Evolutionary conservation across 1,139 yeast species (phyloP).

Genomic region (Candida tropicalis): DNA sequence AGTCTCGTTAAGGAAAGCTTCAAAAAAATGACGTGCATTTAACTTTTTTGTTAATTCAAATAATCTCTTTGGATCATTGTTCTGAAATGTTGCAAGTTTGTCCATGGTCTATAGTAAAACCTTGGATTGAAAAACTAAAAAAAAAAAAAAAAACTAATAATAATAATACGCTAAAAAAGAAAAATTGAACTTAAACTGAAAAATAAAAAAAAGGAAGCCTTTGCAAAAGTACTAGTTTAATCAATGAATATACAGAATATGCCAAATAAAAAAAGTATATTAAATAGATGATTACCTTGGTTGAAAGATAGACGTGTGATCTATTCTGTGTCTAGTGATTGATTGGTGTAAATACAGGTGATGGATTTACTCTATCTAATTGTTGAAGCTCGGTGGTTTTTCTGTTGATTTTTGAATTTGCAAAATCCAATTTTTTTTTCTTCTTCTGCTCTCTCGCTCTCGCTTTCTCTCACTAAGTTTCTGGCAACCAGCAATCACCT

Average conservation of each 20-base stretch:
- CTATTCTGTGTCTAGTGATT: slow-evolving; percentile 3
- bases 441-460: neutral
- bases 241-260: neutral
- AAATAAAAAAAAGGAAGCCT: too few relatives aligned
- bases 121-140: neutral
- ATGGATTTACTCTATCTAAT: neutral
- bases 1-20: slow-evolving; percentile 60
- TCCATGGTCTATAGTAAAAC: slow-evolving; percentile 29
- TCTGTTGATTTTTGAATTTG: neutral
- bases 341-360: slow-evolving; percentile 1
- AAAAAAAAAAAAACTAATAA: neutral
- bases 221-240: too few relatives aligned
- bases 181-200: too few relatives aligned
- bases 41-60: slow-evolving; percentile 52
- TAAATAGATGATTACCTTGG: neutral
- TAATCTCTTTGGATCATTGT: slow-evolving; percentile 42
- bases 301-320: neutral
- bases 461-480: neutral
- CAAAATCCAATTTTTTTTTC: neutral
- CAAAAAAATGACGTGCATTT: slow-evolving; percentile 52
- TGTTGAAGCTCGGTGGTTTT: neutral
- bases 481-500: too few relatives aligned
- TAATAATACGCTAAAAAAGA: neutral
- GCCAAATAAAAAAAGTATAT: neutral
- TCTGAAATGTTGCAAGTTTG: slow-evolving; percentile 45